Evolutionary conservation across 192 early-diverging fungal species (phyloP).

Genomic region (Entrophospora sp.): DNA sequence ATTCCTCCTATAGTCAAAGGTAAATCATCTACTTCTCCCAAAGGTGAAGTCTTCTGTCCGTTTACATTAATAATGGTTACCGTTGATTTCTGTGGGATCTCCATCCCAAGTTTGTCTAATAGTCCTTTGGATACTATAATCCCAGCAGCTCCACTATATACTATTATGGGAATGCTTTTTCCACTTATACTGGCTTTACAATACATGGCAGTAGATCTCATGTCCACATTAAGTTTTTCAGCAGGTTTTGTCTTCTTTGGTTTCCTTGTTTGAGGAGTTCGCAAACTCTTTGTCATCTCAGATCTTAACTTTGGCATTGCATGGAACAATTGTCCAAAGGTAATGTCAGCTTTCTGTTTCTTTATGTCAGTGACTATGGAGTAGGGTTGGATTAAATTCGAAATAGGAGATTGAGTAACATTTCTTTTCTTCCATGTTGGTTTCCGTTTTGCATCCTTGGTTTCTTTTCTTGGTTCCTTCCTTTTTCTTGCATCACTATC

Average conservation of each 20-base stretch:
- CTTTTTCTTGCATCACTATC: too few relatives aligned
- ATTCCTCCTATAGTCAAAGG: not conserved
- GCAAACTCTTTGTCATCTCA: not conserved
- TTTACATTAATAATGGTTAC: not conserved
- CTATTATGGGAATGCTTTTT: not conserved
- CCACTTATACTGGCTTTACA: not conserved
- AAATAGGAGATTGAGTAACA: not conserved
- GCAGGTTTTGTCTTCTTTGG: not conserved
- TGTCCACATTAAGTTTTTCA: not conserved
- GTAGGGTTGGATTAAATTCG: not conserved
- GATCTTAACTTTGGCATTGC: not conserved
- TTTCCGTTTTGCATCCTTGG: too few relatives aligned
- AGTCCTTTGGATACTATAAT: not conserved
- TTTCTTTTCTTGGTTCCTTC: too few relatives aligned
- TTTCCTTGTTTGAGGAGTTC: too few relatives aligned
- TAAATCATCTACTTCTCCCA: not conserved
- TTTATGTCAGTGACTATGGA: not conserved
- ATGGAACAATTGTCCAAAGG: not conserved
- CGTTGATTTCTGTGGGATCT: not conserved
- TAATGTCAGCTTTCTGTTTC: not conserved
- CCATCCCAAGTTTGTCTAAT: not conserved
- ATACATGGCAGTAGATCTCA: not conserved
- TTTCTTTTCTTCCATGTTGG: too few relatives aligned
- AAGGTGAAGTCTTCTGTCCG: not conserved
- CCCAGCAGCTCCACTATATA: not conserved